These are phyloP conservation scores for Chlorella sp. DNA, from an alignment of 139 green algal species.

Conservation along the genomic window DNA sequence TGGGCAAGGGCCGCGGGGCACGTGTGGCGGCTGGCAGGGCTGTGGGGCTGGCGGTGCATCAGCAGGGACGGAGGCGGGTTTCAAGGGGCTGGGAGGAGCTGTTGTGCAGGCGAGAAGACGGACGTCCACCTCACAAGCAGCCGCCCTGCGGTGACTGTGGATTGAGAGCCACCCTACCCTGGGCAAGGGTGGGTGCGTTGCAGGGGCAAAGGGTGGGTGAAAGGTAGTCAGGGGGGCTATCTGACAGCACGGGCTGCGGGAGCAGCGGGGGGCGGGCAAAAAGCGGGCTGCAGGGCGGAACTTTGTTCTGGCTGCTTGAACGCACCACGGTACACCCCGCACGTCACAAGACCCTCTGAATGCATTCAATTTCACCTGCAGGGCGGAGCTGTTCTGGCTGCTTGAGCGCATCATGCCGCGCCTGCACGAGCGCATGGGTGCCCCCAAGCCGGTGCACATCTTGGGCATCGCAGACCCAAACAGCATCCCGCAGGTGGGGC, in stretches of 20 bases:
- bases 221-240: too few species aligned
- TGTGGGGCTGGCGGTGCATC: constrained; percentile 45
- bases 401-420: constrained; percentile 50
- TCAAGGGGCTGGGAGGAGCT: too few species aligned
- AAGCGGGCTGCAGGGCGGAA: constrained; percentile 31
- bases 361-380: not conserved
- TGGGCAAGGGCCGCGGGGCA: not conserved
- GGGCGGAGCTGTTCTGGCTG: constrained; percentile 51
- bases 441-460: constrained; percentile 53
- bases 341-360: too few species aligned
- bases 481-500: constrained; percentile 35
- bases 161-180: constrained; percentile 55
- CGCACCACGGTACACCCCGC: too few species aligned
- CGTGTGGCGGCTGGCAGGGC: not conserved
- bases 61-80: too few species aligned
- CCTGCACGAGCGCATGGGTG: constrained; percentile 34
- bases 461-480: constrained; percentile 61
- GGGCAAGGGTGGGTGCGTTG: constrained; percentile 46
- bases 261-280: too few species aligned
- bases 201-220: too few species aligned
- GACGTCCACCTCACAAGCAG: too few species aligned
- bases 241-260: too few species aligned
- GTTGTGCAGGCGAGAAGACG: too few species aligned
- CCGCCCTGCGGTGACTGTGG: constrained; percentile 17
- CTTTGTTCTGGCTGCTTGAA: constrained; percentile 39